Evolutionary conservation across 2,329 filamentous ascomycete genomes (phyloP), one percentile per base, ranked within the genome.

Genomic region (Cladosporium cucumerinum): DNA sequence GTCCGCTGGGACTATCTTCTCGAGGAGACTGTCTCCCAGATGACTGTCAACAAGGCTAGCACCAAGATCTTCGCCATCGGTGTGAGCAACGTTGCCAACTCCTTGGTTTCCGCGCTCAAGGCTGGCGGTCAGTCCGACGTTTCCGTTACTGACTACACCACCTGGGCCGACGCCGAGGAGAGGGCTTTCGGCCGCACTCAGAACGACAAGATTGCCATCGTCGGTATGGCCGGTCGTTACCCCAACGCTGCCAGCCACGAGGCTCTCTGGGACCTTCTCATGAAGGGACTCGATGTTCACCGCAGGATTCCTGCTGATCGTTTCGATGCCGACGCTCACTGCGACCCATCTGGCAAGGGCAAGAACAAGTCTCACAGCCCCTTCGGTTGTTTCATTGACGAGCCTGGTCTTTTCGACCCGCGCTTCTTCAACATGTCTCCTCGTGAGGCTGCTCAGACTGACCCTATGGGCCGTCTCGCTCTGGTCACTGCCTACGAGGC

Each of bases 391-490:
- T 93, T 87, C 78, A 85, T 92, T 69, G 87, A 92, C 67, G 85
- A 92, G 67, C 90, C 90, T 0, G 89, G 89, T 63, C 81, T 89
- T 57, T 94, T 94, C 72, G 91, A 94, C 71, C 88, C 89, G n/a
- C 83, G 88, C 0, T 93, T 94, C 79, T 94, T 94, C 84, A 92
- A 92, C 77, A 93, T 94, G 88, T 93, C 90, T 39, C 90, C 90
- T 6, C 86, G 89, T 70, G 90, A 94, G 77, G 91, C 91, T 30
- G 85, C 87, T 60, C 89, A 93, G 73, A 92, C 89, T 1, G 91
- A 94, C 74, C 91, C 91, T 0, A 92, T 92, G 85, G 90, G 92
- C 75, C 85, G 91, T 70, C 82, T 93, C 69, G 89, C 89, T 3
- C 79, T 95, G 25, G 86, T 88, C 10, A 92, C 90, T 2, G 90